Evolutionary conservation across 257 asterid species (phyloP).

Genomic region (Osmanthus fragrans): DNA sequence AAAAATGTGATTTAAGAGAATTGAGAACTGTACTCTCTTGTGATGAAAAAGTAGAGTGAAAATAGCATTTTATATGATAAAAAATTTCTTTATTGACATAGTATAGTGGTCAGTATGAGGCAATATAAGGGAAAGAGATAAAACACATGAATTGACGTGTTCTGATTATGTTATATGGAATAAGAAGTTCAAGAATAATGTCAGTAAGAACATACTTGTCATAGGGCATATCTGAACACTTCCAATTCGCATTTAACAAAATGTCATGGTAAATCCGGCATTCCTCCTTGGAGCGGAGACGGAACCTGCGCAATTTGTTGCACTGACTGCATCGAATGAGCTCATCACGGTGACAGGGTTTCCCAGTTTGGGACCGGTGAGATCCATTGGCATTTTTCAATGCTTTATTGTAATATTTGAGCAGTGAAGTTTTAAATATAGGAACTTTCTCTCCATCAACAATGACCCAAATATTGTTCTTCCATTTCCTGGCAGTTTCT

Average conservation of each 20-base stretch:
- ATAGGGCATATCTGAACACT: conserved; percentile 46
- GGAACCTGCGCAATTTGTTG: conserved; percentile 49
- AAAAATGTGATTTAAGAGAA: not conserved
- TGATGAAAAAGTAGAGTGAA: no score
- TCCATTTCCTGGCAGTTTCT: conserved; percentile 62
- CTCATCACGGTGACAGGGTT: conserved; percentile 48
- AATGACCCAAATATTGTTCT: conserved; percentile 54
- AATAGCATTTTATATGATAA: not conserved
- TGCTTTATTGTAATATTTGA: conserved; percentile 46
- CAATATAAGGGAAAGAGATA: not conserved
- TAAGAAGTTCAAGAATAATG: not conserved
- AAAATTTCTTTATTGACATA: not conserved
- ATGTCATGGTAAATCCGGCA: conserved; percentile 55
- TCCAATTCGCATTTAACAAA: conserved; percentile 40
- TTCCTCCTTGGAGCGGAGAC: conserved; percentile 50
- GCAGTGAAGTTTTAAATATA: conserved; percentile 47
- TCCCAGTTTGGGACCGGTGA: conserved; percentile 33
- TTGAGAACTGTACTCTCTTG: not conserved
- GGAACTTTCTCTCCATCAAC: conserved; percentile 55
- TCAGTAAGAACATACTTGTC: conserved; percentile 42
- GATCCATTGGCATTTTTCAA: conserved; percentile 43
- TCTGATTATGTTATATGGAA: not conserved
- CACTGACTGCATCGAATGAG: conserved; percentile 43
- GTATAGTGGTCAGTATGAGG: not conserved
- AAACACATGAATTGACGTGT: no score